phyloP scores from a whole-genome alignment of 176 grass and related monocot genomes.

The Ananas comosus region DNA sequence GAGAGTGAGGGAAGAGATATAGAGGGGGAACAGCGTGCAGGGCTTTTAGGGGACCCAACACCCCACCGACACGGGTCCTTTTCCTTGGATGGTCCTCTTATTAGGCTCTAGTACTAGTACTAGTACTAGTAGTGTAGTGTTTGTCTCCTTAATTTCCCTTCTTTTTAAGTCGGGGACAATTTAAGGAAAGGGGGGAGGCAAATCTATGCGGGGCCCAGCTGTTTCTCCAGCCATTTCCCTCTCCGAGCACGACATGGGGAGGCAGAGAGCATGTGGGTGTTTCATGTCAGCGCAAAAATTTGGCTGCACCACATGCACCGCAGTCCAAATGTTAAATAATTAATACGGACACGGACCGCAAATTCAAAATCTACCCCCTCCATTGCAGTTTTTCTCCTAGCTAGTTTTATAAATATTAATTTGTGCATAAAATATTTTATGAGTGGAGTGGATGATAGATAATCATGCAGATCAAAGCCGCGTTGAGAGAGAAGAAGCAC shows the following conservation, averaged over 20 bases:
- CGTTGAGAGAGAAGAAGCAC: no score
- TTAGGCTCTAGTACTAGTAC: not conserved
- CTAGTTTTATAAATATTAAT: no score
- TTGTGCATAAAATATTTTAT: no score
- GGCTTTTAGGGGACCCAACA: constrained; percentile 27
- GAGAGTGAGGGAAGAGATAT: constrained; percentile 13
- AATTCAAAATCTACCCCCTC: no score
- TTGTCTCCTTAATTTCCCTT: not conserved
- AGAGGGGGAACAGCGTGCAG: constrained; percentile 35
- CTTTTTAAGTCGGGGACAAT: not conserved
- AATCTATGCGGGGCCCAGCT: not conserved
- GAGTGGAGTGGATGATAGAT: no score
- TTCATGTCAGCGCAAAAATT: no score
- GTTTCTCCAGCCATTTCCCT: not conserved
- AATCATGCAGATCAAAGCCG: no score
- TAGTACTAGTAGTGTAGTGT: not conserved
- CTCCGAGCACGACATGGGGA: not conserved
- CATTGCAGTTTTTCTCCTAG: no score
- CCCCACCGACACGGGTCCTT: constrained; percentile 52
- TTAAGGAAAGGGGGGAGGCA: not conserved
- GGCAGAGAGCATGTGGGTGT: not conserved
- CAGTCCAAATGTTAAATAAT: no score
- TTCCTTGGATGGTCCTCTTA: constrained; percentile 14
- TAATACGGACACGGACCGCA: no score
- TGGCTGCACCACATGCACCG: no score